phyloP scores from a whole-genome alignment of 306 rosid genomes.

The Senna siamea region DNA sequence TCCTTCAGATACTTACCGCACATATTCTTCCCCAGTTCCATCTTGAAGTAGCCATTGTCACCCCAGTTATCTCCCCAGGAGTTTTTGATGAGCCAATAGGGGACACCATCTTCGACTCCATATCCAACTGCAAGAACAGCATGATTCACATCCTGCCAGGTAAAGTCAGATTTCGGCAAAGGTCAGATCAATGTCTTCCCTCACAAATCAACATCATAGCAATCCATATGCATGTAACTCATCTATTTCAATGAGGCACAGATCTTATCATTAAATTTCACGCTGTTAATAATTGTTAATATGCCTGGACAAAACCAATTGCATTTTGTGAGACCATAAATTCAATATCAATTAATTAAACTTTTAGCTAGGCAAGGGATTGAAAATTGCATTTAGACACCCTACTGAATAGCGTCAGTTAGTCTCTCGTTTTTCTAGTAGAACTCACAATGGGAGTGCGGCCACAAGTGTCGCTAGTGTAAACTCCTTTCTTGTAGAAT shows the following conservation, averaged over 20 bases:
- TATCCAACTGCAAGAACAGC: conserved; percentile 97
- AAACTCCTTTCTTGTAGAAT: conserved; percentile 76
- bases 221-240: conserved; percentile 10
- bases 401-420: conserved; percentile 9
- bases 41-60: conserved; percentile 89
- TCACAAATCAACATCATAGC: conserved; percentile 4
- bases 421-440: conserved; percentile 9
- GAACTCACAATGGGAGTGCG: conserved; percentile 65
- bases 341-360: background rate
- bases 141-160: conserved; percentile 94
- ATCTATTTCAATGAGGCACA: background rate
- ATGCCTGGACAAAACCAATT: background rate
- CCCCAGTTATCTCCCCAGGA: conserved; percentile 95
- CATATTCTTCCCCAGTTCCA: conserved; percentile 95
- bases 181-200: background rate
- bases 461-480: conserved; percentile 77
- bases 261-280: background rate
- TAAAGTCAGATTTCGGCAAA: conserved; percentile 31
- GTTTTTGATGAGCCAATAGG: conserved; percentile 91
- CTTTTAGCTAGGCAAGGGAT: conserved; percentile 8
- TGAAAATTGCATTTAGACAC: conserved; percentile 8
- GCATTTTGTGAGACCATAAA: conserved; percentile 5
- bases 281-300: background rate
- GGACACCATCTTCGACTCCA: conserved; percentile 72
- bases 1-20: conserved; percentile 69